A percentile compares a stretch with the other conserved stretches of the same genome.
Evolutionary conservation across 2,329 filamentous ascomycete genomes (phyloP).

Genomic region (Macrophomina phaseolina): DNA sequence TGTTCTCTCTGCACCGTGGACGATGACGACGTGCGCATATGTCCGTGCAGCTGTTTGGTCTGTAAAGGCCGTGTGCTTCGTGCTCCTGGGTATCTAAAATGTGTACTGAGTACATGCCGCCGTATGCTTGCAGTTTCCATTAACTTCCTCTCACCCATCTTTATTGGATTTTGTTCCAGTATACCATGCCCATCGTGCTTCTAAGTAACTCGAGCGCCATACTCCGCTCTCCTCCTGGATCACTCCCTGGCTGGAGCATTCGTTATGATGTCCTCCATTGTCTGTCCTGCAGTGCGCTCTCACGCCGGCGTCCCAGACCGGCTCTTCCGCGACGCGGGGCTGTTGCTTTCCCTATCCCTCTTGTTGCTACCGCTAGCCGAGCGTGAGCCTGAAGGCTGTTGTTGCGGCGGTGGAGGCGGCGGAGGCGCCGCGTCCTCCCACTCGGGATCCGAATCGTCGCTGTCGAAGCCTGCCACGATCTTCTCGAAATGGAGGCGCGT

Average conservation of each 20-base stretch:
- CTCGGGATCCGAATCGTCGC: conserved; percentile 26
- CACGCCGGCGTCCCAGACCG: conserved; percentile 16
- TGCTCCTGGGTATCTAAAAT: background rate
- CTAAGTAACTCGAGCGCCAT: too few relatives aligned
- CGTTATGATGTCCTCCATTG: too few relatives aligned
- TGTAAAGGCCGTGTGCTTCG: background rate
- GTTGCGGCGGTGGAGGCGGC: conserved; percentile 8
- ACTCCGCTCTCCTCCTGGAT: too few relatives aligned
- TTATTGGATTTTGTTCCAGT: too few relatives aligned
- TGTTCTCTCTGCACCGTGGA: background rate
- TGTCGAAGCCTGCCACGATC: conserved; percentile 37
- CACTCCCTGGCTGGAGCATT: too few relatives aligned
- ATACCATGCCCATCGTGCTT: too few relatives aligned
- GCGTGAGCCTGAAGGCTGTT: conserved; percentile 2
- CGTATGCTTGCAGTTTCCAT: too few relatives aligned
- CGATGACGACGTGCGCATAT: background rate
- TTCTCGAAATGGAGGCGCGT: conserved; percentile 41
- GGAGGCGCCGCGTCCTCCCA: conserved; percentile 25
- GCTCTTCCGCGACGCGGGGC: background rate
- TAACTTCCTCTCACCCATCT: too few relatives aligned
- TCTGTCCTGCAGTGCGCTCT: background rate
- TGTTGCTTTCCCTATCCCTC: conserved; percentile 15
- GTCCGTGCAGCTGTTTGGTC: background rate
- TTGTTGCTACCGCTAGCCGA: conserved; percentile 5
- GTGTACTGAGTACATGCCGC: background rate